phyloP scores from a whole-genome alignment of 345 rosid species.

The Syzygium jambos region DNA sequence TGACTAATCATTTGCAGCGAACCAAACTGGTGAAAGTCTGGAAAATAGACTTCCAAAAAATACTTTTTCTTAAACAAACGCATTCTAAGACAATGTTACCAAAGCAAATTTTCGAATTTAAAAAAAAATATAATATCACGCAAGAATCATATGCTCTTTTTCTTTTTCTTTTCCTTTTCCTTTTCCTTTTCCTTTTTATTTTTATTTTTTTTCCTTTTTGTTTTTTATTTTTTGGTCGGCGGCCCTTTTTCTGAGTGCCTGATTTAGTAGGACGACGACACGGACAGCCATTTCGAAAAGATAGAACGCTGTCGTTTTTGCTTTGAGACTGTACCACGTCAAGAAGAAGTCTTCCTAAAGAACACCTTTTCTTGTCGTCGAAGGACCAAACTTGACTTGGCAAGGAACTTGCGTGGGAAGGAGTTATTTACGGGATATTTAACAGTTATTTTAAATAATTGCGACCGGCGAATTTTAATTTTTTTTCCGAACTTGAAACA shows the following conservation, averaged over 20 bases:
- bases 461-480: rapidly evolving
- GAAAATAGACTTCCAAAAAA: too few relatives aligned
- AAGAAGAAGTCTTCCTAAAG: background rate
- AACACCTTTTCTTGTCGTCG: background rate
- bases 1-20: too few relatives aligned
- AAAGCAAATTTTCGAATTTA: background rate
- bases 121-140: too few relatives aligned
- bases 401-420: background rate
- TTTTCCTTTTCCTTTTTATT: background rate
- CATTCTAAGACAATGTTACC: background rate
- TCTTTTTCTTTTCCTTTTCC: background rate
- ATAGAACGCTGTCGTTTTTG: background rate
- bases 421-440: background rate
- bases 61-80: too few relatives aligned
- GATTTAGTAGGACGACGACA: background rate
- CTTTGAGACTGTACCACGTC: background rate
- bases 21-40: too few relatives aligned
- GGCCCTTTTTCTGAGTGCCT: background rate
- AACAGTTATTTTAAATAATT: background rate
- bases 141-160: background rate
- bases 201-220: background rate
- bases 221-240: too few relatives aligned
- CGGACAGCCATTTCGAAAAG: background rate
- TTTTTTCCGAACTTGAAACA: background rate
- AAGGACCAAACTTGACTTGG: background rate